These are phyloP conservation scores for Ceratopteris richardii DNA, from an alignment of 75 land plant genomes.

Conservation along the genomic window DNA sequence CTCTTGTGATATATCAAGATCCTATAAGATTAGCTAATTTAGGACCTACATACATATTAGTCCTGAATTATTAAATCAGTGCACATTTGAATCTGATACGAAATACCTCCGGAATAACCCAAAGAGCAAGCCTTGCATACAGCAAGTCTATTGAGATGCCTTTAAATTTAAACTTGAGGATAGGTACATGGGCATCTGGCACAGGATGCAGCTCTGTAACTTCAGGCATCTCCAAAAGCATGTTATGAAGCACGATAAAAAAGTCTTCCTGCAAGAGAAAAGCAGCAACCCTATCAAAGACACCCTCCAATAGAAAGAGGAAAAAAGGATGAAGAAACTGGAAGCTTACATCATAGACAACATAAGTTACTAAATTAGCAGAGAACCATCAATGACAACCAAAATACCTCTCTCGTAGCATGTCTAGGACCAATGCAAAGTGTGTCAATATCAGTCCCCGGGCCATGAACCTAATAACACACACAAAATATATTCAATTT, in stretches of 20 bases:
- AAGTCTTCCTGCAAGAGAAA: constrained; percentile 69
- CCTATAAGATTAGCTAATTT: constrained; percentile 35
- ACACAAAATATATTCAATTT: neutral
- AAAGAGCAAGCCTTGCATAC: constrained; percentile 74
- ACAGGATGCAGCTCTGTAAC: constrained; percentile 91
- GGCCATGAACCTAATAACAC: constrained; percentile 76
- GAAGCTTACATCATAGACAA: neutral
- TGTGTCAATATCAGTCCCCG: constrained; percentile 95
- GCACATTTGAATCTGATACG: no score
- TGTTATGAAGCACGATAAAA: constrained; percentile 65
- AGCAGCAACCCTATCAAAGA: constrained; percentile 1
- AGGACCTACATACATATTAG: neutral
- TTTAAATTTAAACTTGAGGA: constrained; percentile 83
- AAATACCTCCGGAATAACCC: constrained; percentile 81
- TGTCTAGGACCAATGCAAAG: constrained; percentile 92
- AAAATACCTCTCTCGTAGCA: constrained; percentile 84
- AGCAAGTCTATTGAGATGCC: constrained; percentile 93
- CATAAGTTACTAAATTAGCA: no score
- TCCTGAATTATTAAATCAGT: neutral
- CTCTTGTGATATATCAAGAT: constrained; percentile 86
- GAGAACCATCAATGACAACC: constrained; percentile 9
- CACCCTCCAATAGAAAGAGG: no score
- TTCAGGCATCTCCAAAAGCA: constrained; percentile 79
- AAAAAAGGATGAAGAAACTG: neutral
- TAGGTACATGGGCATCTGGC: constrained; percentile 97